Percentiles rank a stretch among this genome's conserved stretches.
Evolutionary conservation across 2,329 filamentous ascomycete species (phyloP).

Genomic region (Colletotrichum endophyticum): DNA sequence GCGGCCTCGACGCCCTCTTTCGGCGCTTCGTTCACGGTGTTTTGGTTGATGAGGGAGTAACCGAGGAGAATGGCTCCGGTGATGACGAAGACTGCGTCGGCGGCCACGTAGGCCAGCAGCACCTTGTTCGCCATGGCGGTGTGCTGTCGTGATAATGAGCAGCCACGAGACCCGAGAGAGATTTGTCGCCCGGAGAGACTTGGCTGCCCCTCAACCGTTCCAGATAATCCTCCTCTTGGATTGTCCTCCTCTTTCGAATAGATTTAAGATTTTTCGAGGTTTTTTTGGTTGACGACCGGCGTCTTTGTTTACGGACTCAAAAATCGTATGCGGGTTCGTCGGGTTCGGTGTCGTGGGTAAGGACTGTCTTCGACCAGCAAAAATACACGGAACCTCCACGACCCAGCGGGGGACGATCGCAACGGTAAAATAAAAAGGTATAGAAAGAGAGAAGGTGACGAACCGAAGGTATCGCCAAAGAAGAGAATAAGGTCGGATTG

Average conservation of each 20-base stretch:
- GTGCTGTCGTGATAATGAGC: conserved; percentile 25
- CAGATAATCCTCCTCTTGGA: conserved; percentile 1
- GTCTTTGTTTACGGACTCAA: conserved; percentile 26
- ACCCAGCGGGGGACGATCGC: conserved; percentile 16
- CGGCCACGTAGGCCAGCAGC: conserved; percentile 51
- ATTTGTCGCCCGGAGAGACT: conserved; percentile 22
- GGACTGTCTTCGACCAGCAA: conserved; percentile 22
- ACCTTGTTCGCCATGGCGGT: conserved; percentile 59
- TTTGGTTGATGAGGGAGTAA: conserved; percentile 59
- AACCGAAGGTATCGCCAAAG: conserved; percentile 17
- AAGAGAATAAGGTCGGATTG: conserved; percentile 1
- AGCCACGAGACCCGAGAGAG: conserved; percentile 22
- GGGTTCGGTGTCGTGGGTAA: conserved; percentile 12
- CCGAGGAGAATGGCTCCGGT: conserved; percentile 60
- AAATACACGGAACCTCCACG: conserved; percentile 15
- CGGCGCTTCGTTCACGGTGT: conserved; percentile 46
- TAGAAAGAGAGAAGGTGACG: conserved; percentile 7
- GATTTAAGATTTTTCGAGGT: neutral
- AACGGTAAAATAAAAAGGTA: neutral
- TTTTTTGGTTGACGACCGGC: conserved; percentile 38
- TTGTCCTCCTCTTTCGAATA: neutral
- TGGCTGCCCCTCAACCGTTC: conserved; percentile 19
- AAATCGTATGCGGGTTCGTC: neutral
- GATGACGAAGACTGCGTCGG: conserved; percentile 56
- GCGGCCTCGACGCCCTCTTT: conserved; percentile 53